Evolutionary conservation across 208 protist species (phyloP), one percentile per base, ranked within the genome.

Genomic region (Wallacemonas sp.): DNA sequence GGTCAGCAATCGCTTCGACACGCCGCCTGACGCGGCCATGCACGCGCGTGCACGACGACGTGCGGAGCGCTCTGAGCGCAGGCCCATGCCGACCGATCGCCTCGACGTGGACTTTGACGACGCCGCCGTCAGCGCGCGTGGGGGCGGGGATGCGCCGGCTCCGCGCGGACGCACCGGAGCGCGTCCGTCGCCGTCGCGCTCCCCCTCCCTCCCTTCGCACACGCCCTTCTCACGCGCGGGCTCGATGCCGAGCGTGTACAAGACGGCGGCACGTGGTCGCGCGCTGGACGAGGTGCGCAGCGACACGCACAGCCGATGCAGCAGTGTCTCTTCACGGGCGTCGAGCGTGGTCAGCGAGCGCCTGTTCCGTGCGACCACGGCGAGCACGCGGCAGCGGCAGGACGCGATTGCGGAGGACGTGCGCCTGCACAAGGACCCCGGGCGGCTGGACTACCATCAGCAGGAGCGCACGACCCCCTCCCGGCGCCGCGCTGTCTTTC

Each of bases 311-410:
- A 59, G 52, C 31, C 52, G 52, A 4, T 59, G 52, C 52, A 59
- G 52, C 36, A 59, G 52, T n/a, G 52, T 59, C 32, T 70, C 65
- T 3, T 70, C 66, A 23, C 65, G 68, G 38, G 71, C 57, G 20
- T 82, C 72, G 10, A 65, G 77, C 41, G 32, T 42, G 22, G 68
- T 67, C 36, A 74, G 81, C 45, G 88, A 94, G 52, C 80, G 88
- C 11, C 65, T 94, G 28, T 94, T 89, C 54, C 77, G 69, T 63
- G 79, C 83, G 7, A 61, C 82, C 10, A 92, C 89, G n/a, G 86
- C 67, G 32, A 87, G 80, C 72, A 94, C 85, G 38, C 71, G 77
- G 11, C 65, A 72, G 50, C 75, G 71, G 22, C 67, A 82, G 31
- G 42, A 66, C 66, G 65, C 28, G 57, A 63, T 32, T 16, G 36